Evolutionary conservation across 495 filamentous ascomycete genomes (phyloP), one percentile per base, ranked within the genome.

Genomic region (Podospora fimiseda): DNA sequence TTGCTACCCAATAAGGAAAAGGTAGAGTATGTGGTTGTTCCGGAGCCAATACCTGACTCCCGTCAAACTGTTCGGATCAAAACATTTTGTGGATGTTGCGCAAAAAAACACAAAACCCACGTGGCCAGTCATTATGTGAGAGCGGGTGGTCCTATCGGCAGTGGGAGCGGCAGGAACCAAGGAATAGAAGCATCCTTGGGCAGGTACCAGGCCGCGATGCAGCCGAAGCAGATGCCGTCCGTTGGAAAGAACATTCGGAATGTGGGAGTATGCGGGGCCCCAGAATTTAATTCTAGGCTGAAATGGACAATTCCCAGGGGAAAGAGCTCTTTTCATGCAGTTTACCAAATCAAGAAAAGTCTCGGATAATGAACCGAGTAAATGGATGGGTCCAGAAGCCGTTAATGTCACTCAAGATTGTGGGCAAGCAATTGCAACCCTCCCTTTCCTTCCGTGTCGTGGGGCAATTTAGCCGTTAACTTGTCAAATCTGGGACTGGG

Each of bases 281-380:
- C 50, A 44, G 19, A 44, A 48, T 43, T 33, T 40, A 24, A 27
- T 20, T 51, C 48, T 52, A 48, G 59, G 59, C 59, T 61, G 59
- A 61, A n/a, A 55, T 50, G 48, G 54, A 21, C 36, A 44, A 22
- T 48, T n/a, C 27, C 27, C 27, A 33, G 27, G 6, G 27, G 27
- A 5, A 19, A 37, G 22, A 27, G 20, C 23, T 41, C 19, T 33
- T 33, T 33, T 11, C 24, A 14, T 11, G 36, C 36, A 21, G 14
- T 16, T 15, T 16, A 30, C 52, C 20, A 48, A 48, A 54, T 33
- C 27, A 5, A 41, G 39, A 18, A 33, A 55, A 41, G 51, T 56
- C 53, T 62, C 60, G 60, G 60, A 52, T 62, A 54, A 59, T 59
- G 56, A 62, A 49, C 59, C 55, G 55, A 58, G 27, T 33, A 5